Percentiles rank a stretch among this genome's conserved stretches.
Conservation (phyloP, 108 stramenopile species). For the Discostella stelligeroides region DNA sequence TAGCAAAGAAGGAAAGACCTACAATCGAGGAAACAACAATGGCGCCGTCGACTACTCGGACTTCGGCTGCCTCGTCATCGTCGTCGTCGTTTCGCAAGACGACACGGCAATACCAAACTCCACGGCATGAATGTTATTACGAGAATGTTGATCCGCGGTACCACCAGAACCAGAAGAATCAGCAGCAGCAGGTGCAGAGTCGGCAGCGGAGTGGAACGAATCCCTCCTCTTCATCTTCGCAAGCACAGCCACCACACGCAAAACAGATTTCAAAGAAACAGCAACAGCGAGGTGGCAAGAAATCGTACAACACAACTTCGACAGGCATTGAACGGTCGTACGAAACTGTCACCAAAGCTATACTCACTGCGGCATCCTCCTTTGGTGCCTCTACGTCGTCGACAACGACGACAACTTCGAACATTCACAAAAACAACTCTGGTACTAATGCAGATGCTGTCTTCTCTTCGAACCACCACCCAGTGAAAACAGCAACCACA, state of each 20-base stretch:
- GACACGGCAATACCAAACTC: not conserved
- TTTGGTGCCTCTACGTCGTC: not conserved
- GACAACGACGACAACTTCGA: not conserved
- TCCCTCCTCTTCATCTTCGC: not conserved
- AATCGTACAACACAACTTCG: not conserved
- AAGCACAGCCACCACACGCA: too few relatives aligned
- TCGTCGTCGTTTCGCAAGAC: not conserved
- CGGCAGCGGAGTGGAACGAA: not conserved
- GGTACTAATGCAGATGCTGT: too few relatives aligned
- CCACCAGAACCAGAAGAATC: not conserved
- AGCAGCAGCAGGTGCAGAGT: not conserved
- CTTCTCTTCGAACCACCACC: too few relatives aligned
- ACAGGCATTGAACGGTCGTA: slow-evolving; percentile 3
- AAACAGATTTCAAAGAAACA: too few relatives aligned
- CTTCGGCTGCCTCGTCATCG: too few relatives aligned
- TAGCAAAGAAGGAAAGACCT: too few relatives aligned
- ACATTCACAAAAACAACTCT: too few relatives aligned
- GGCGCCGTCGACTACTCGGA: too few relatives aligned
- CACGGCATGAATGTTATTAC: not conserved
- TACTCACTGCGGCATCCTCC: not conserved
- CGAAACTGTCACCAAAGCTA: not conserved
- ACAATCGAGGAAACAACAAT: too few relatives aligned
- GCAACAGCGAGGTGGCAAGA: not conserved
- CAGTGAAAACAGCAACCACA: not conserved
- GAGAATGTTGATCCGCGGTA: not conserved